Conservation (phyloP, 2,329 filamentous ascomycete species). For the Cladosporium colombiae region DNA sequence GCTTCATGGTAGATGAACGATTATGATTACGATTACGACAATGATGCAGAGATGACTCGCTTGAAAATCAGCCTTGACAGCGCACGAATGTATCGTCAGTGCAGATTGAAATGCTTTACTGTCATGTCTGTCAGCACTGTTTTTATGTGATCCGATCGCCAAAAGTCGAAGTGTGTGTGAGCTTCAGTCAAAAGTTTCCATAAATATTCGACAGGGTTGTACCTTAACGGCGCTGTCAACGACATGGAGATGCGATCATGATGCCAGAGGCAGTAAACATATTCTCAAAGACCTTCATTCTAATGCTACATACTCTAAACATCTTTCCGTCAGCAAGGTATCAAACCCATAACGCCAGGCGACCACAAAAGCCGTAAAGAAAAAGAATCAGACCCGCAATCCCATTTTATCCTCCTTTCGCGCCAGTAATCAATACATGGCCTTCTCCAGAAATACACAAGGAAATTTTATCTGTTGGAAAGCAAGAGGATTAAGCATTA, state of each 20-base stretch:
- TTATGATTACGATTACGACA: neutral
- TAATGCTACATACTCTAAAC: neutral
- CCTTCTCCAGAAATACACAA: neutral
- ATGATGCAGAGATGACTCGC: neutral
- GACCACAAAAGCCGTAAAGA: neutral
- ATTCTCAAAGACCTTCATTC: neutral
- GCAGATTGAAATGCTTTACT: neutral
- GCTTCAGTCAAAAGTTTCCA: neutral
- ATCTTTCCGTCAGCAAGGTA: neutral
- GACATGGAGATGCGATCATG: too few relatives aligned
- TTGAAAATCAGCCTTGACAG: neutral
- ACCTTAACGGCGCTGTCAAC: neutral
- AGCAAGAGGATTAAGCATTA: neutral
- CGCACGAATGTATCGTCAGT: neutral
- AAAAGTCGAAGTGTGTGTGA: too few relatives aligned
- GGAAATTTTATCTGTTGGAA: neutral
- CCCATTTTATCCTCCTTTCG: neutral
- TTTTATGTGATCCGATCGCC: too few relatives aligned
- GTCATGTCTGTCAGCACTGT: too few relatives aligned
- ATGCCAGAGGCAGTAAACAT: neutral
- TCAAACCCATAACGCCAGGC: neutral
- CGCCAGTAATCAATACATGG: conserved; percentile 4
- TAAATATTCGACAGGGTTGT: neutral
- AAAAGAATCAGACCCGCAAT: neutral
- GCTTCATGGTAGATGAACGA: neutral